Evolutionary conservation across 2,329 filamentous ascomycete genomes (phyloP), one percentile per base, ranked within the genome.

Genomic region (Apiospora marii): DNA sequence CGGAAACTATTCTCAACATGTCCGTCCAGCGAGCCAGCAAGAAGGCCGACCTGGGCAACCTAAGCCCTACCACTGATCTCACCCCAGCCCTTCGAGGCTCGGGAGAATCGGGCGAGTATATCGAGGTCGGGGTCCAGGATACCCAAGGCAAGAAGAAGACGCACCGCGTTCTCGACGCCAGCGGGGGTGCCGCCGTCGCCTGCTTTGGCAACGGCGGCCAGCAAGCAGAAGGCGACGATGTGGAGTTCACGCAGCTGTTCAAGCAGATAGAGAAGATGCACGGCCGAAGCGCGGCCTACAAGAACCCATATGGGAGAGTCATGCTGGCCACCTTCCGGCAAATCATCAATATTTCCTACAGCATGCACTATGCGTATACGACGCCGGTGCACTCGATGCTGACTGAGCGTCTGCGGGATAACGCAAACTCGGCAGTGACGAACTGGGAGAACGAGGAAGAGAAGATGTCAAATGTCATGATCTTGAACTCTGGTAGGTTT

Each of bases 401-500:
- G 51, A 58, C 24, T 0, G 27, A 58, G 24, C 3, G 13, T 13
- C 14, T 58, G 51, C 16, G 30, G 24, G n/a, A 19, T 14, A 34
- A 34, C 51, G 27, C 51, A 8, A 58, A 12, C 3, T 4, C 22
- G 8, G 16, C 7, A 22, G 19, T 5, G 6, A 43, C 41, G 2
- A 12, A 43, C 2, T 43, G 41, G 41, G 41, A 37, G 34, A 37
- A 43, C 10, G 41, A 2, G 16, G 61, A 67, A 7, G 64, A 68
- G 34, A 44, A 24, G 27, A 69, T 69, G 68, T 69, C 44, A 4
- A n/a, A 69, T 16, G 30, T 34, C 3, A 44, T 69, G 30, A 34
- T 69, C 22, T 19, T 69, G 13, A 69, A 69, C 24, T 69, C 68
- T 8, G 68, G 68, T 51, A 34, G n/a, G 16, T 24, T 19, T 34